Conservation (phyloP, 164 flowering plant genomes). For the Annona squamosa region DNA sequence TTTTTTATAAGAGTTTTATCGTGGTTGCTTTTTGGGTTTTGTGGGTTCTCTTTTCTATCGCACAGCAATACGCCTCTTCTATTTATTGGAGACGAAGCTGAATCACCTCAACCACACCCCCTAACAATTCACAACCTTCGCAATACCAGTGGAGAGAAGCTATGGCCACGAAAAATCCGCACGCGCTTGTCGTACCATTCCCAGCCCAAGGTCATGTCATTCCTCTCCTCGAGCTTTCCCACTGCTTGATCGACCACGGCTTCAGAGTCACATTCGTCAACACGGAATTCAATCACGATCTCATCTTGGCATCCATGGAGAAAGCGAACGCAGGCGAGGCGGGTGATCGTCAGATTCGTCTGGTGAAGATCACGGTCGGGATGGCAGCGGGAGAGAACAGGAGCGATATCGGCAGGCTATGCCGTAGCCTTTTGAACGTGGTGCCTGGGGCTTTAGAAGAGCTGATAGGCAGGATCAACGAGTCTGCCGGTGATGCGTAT, state of each 20-base stretch:
- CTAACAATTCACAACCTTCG: too few species aligned
- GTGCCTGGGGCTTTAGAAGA: conserved; percentile 11
- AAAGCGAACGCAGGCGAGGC: neutral
- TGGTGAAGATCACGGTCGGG: conserved; percentile 18
- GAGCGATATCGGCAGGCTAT: neutral
- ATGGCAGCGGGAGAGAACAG: conserved; percentile 8
- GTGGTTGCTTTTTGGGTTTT: too few species aligned
- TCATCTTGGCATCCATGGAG: neutral
- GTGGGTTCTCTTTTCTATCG: too few species aligned
- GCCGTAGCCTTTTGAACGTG: neutral
- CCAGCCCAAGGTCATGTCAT: neutral
- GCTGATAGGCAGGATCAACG: conserved; percentile 9
- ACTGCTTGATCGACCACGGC: neutral
- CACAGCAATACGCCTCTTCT: too few species aligned
- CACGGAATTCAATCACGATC: neutral
- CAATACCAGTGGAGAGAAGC: neutral
- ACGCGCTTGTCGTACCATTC: neutral
- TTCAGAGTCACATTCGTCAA: neutral
- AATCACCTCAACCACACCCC: too few species aligned
- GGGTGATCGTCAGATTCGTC: neutral
- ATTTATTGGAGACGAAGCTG: too few species aligned
- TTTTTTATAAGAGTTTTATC: too few species aligned
- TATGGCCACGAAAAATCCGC: neutral
- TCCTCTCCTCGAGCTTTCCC: neutral
- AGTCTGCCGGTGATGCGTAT: neutral